Evolutionary conservation across 805 yeast species (phyloP).

Genomic region (Candida taoyuanica): DNA sequence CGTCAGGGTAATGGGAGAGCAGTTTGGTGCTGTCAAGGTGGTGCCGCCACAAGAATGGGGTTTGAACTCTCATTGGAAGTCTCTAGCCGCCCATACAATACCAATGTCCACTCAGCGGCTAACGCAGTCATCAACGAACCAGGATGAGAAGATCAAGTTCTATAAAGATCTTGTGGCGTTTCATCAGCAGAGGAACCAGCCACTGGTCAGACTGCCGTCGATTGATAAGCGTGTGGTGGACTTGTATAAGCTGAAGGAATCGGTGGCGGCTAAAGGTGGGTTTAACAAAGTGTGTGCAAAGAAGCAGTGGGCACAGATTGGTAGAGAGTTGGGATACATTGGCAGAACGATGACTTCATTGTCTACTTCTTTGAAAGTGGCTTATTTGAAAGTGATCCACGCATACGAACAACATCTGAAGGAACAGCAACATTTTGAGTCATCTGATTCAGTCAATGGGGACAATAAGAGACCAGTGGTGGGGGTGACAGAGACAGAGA

Average conservation of each 20-base stretch:
- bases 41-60: slow-evolving; percentile 45
- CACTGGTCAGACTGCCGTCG: slow-evolving; percentile 50
- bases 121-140: slow-evolving; percentile 37
- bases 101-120: slow-evolving; percentile 45
- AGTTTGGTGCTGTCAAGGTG: slow-evolving; percentile 63
- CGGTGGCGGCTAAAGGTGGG: slow-evolving; percentile 66
- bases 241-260: slow-evolving; percentile 50
- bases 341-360: slow-evolving; percentile 69
- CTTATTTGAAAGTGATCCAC: slow-evolving; percentile 44
- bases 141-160: slow-evolving; percentile 42
- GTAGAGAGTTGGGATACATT: slow-evolving; percentile 72
- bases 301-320: slow-evolving; percentile 79
- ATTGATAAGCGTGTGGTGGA: slow-evolving; percentile 66
- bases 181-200: slow-evolving; percentile 29
- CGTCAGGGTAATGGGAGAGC: slow-evolving; percentile 39
- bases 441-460: slow-evolving; percentile 13
- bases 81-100: slow-evolving; percentile 48
- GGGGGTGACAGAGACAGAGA: neutral
- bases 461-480: slow-evolving; percentile 12
- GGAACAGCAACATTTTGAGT: slow-evolving; percentile 2
- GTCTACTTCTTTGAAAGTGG: slow-evolving; percentile 59
- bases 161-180: slow-evolving; percentile 41
- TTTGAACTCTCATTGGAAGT: slow-evolving; percentile 29
- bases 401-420: slow-evolving; percentile 26
- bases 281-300: slow-evolving; percentile 54